These are phyloP conservation scores for Geotrichum klebahnii DNA, from an alignment of 1,139 yeast genomes.

Conservation along the genomic window DNA sequence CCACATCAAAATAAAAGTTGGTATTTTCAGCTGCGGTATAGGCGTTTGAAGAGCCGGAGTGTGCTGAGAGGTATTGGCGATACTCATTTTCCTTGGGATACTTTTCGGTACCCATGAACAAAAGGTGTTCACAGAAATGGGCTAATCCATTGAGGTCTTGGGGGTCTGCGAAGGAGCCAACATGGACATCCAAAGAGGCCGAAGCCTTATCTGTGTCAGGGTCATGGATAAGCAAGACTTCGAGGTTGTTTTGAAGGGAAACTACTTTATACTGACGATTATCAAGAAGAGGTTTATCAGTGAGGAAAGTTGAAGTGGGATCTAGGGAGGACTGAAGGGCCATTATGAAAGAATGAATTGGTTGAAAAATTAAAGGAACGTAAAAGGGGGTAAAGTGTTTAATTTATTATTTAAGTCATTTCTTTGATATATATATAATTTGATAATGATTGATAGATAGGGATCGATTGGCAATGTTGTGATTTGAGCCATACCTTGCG, in stretches of 20 bases:
- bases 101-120: slow-evolving; percentile 94
- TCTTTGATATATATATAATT: too few species aligned
- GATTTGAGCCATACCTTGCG: too few species aligned
- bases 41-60: slow-evolving; percentile 68
- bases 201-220: slow-evolving; percentile 86
- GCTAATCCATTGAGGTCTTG: slow-evolving; percentile 77
- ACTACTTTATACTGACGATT: slow-evolving; percentile 70
- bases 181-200: slow-evolving; percentile 87
- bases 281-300: slow-evolving; percentile 47
- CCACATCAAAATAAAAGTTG: slow-evolving; percentile 83
- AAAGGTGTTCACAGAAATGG: slow-evolving; percentile 91
- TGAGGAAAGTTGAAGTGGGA: background rate
- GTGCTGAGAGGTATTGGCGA: slow-evolving; percentile 68
- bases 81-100: slow-evolving; percentile 92
- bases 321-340: background rate
- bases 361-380: background rate
- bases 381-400: background rate
- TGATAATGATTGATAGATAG: too few species aligned
- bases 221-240: slow-evolving; percentile 75
- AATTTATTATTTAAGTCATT: too few species aligned
- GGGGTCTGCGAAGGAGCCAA: slow-evolving; percentile 84
- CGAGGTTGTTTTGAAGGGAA: slow-evolving; percentile 61
- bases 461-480: too few species aligned
- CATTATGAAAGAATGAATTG: background rate
- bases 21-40: slow-evolving; percentile 87